Percentiles rank a stretch among this genome's conserved stretches.
Evolutionary conservation across 1,139 yeast species (phyloP).

Genomic region (Debaryomyces psychrophilus): DNA sequence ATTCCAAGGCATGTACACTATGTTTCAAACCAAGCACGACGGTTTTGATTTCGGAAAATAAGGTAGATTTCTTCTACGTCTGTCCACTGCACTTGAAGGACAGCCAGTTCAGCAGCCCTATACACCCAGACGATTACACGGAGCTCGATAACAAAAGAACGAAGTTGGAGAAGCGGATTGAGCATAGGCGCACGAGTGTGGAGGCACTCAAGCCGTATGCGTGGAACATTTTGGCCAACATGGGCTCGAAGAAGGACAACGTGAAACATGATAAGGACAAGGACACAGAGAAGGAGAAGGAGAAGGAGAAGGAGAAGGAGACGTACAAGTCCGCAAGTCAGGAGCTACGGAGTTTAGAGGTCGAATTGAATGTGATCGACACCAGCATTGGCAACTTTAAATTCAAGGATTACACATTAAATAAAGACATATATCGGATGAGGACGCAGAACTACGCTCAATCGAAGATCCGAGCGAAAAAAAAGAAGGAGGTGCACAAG

Average conservation of each 20-base stretch:
- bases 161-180: slow-evolving; percentile 45
- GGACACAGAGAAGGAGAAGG: slow-evolving; percentile 16
- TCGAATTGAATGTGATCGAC: slow-evolving; percentile 23
- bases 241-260: slow-evolving; percentile 17
- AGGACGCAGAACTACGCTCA: slow-evolving; percentile 49
- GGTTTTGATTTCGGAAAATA: slow-evolving; percentile 57
- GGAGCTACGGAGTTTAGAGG: slow-evolving; percentile 28
- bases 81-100: slow-evolving; percentile 70
- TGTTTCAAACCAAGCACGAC: slow-evolving; percentile 68
- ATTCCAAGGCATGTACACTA: slow-evolving; percentile 60
- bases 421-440: slow-evolving; percentile 55
- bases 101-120: slow-evolving; percentile 60
- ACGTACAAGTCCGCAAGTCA: slow-evolving; percentile 18
- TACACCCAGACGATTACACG: slow-evolving; percentile 49
- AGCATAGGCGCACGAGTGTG: slow-evolving; percentile 29
- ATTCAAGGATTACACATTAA: slow-evolving; percentile 53
- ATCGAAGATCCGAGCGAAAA: slow-evolving; percentile 40
- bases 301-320: slow-evolving; percentile 8
- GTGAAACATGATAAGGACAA: slow-evolving; percentile 21
- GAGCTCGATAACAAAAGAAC: slow-evolving; percentile 43
- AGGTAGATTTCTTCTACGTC: slow-evolving; percentile 68
- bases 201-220: slow-evolving; percentile 37
- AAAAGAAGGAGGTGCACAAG: slow-evolving; percentile 43
- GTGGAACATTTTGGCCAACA: slow-evolving; percentile 31
- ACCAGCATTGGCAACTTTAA: slow-evolving; percentile 28